Evolutionary conservation across 345 rosid species (phyloP), one percentile per base, ranked within the genome.

Genomic region (Streptanthus diversifolius): DNA sequence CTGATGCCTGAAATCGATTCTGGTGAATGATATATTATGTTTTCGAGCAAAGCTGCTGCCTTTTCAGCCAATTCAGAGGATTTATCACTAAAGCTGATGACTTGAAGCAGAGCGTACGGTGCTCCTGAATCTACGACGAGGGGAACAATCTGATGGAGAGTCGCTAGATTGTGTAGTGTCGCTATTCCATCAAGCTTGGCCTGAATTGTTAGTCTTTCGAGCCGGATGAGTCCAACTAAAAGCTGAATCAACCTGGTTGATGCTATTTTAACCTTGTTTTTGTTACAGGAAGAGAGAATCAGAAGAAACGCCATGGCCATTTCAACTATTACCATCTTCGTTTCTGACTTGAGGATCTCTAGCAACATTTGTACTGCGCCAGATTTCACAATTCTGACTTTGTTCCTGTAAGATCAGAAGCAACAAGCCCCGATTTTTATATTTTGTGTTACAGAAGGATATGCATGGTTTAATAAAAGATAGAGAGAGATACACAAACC

Each of bases 161-260:
- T 88, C 14, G 92, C 83, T 77, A 90, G 89, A 45, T 87, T 93
- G 70, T 86, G 98, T 52, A 93, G 86, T 4, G 96, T 90, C 19
- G 88, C 80, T 27, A 90, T 73, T 5, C 85, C 85, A 44, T 90
- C 96, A 25, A 87, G 63, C 59, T 77, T 82, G 58, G 88, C 82
- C 33, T 84, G 93, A 30, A 58, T 12, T 36, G 79, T 82, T 27
- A 76, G 47, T 43, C 43, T 52, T 6, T 54, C 68, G 0, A 37
- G 32, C 18, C 39, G 68, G 30, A 79, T 73, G 21, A 82, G 82
- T 55, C 80, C 65, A 11, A 81, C 70, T 15, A 93, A 76, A 25
- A 81, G 62, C 22, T 81, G 82, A 37, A 85, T 77, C 7, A 87
- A 74, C 47, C 86, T 85, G 1, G 88, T 83, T 18, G 93, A 81